Base-by-base conservation (phyloP, 2,329 filamentous ascomycete genomes). In the Neonectria coccinea region DNA sequence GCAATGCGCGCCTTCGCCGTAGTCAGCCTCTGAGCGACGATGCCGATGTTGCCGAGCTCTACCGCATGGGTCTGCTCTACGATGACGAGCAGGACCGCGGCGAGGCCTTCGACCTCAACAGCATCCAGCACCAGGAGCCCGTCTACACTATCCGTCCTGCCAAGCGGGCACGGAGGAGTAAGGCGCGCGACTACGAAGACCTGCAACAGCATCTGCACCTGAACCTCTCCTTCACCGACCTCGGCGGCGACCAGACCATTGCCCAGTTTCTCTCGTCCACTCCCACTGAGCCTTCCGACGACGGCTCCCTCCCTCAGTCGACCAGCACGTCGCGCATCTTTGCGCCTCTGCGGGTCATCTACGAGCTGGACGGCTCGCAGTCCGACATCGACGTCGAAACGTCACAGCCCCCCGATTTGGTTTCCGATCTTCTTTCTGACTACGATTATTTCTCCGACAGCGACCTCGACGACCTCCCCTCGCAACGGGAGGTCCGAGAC, bases 11-110 rank as follows among this genome's bases (percentile, higher is more conserved):
- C 12, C 33, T 76, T 1, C 69, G 69, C n/a, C 74, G 70, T 22
- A 57, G 53, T 29, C 63, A 63, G n/a, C 56, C 70, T 14, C 27
- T 70, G 57, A 71, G 56, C 1, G 76, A 81, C 11, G 79, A 81
- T 44, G 75, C 73, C 18, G 74, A 81, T 45, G 69, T 80, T 1
- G 79, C 77, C 1, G 77, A 82, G 62, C 77, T 84, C 29, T 84
- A 84, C 67, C 76, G 77, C 29, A 74, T 83, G 66, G 83, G 82
- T 2, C 68, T 84, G 54, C 75, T 84, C 16, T 84, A 84, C 68
- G 81, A 83, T 36, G 76, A 83, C 20, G 77, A 78, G 57, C 74
- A 80, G 44, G 72, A 76, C 5, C 76, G 76, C 11, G 67, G 68
- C 10, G 76, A 74, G 5, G 64, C 55, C 39, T 82, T 84, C 69